Conservation (phyloP, 345 rosid species). For the Nephelium lappaceum region DNA sequence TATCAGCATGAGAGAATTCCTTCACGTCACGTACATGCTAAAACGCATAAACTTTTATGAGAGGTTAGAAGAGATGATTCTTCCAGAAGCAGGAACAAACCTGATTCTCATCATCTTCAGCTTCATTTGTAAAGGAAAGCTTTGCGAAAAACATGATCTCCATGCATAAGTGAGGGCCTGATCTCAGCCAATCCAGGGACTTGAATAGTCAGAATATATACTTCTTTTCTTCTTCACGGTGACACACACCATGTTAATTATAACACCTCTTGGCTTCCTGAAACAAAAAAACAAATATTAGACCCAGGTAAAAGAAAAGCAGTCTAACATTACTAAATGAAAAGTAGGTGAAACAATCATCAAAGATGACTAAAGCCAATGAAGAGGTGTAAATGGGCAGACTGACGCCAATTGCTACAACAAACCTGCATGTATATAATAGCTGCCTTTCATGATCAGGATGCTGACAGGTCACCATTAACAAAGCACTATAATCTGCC, state of each 20-base stretch:
- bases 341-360: neutral
- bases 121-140: slow-evolving; percentile 20
- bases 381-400: too few species aligned
- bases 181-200: too few species aligned
- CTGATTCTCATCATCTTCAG: slow-evolving; percentile 30
- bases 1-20: neutral
- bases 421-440: too few species aligned
- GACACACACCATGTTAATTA: slow-evolving; percentile 39
- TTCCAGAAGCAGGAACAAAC: slow-evolving; percentile 24
- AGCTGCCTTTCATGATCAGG: slow-evolving; percentile 67
- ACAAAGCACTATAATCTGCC: slow-evolving; percentile 85
- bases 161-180: slow-evolving; percentile 51
- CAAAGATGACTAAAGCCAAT: neutral
- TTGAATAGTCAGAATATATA: neutral
- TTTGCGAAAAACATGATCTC: slow-evolving; percentile 48
- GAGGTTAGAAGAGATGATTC: neutral
- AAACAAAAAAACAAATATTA: slow-evolving; percentile 7
- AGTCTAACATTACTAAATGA: neutral
- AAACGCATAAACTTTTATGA: neutral
- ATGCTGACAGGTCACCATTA: slow-evolving; percentile 87
- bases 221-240: slow-evolving; percentile 47
- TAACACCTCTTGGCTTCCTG: slow-evolving; percentile 56
- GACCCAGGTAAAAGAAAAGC: neutral
- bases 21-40: neutral
- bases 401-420: slow-evolving; percentile 18